Evolutionary conservation across 2,329 filamentous ascomycete species (phyloP).

Genomic region (Paracorniculantispora psalliotae): DNA sequence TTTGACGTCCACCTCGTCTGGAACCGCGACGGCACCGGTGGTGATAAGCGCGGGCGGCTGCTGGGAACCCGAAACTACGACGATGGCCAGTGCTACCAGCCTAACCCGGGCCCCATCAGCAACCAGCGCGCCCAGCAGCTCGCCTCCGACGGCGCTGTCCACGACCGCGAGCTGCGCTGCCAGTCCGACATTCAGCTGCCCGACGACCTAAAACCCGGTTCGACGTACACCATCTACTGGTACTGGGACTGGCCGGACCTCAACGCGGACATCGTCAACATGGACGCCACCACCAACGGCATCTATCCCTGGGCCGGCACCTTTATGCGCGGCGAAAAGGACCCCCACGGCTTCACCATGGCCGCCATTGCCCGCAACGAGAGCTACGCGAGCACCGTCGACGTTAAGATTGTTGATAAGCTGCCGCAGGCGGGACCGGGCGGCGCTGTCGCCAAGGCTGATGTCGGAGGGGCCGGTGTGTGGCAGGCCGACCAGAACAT

Average conservation of each 20-base stretch:
- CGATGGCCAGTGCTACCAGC: slow-evolving; percentile 84
- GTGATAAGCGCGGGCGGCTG: slow-evolving; percentile 70
- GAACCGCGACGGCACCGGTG: slow-evolving; percentile 75
- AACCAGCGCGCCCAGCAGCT: slow-evolving; percentile 52
- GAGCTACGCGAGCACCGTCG: slow-evolving; percentile 37
- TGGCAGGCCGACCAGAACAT: slow-evolving; percentile 36
- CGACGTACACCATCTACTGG: slow-evolving; percentile 83
- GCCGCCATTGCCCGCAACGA: slow-evolving; percentile 33
- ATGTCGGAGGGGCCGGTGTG: slow-evolving; percentile 22
- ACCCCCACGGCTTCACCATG: slow-evolving; percentile 32
- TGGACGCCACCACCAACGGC: slow-evolving; percentile 34
- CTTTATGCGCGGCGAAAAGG: slow-evolving; percentile 34
- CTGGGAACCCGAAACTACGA: slow-evolving; percentile 78
- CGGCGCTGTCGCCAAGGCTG: slow-evolving; percentile 18
- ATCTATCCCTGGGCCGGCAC: slow-evolving; percentile 39
- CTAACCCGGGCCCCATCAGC: slow-evolving; percentile 58
- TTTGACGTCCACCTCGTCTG: slow-evolving; percentile 69
- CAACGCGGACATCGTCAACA: slow-evolving; percentile 36
- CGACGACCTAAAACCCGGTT: slow-evolving; percentile 52
- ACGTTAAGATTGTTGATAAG: slow-evolving; percentile 32
- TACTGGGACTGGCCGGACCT: slow-evolving; percentile 88
- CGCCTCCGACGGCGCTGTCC: slow-evolving; percentile 46
- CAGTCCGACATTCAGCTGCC: slow-evolving; percentile 79
- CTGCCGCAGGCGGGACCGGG: neutral
- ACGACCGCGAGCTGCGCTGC: slow-evolving; percentile 64